Base-by-base conservation (phyloP, 2,329 filamentous ascomycete genomes). In the Bipolaris bicolor region DNA sequence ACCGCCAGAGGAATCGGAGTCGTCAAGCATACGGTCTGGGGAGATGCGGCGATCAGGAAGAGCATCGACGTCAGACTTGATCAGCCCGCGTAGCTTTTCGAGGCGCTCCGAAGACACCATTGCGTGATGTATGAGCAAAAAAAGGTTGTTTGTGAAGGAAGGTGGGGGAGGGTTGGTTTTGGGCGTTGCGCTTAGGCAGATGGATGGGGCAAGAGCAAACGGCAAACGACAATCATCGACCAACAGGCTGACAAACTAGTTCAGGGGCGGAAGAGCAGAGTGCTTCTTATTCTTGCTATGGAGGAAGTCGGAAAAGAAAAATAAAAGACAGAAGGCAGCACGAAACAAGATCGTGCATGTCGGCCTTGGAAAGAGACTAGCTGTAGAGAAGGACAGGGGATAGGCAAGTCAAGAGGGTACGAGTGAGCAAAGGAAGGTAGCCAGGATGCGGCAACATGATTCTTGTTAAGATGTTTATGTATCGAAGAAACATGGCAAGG, bases 71-170 rank as follows among this genome's bases (percentile, higher is more conserved):
- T 76, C 67, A 24, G 53, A 33, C 26, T 68, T 49, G 0, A 67
- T 40, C 5, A 69, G 57, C 41, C 57, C 58, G 39, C 55, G 55
- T 9, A 76, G 62, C 5, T 66, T 68, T 31, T 66, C 58, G 10
- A 75, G 63, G 20, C 68, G 69, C 11, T 61, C 61, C 7, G 61
- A 46, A 7, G 57, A 54, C 22, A 62, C 51, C 72, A 73, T 73
- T 43, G 22, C 63, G 55, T 41, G 5, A 10, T n/a, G 31, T 29
- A n/a, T 41, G 54, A 43, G 16, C 52, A 40, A n/a, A 13, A 15
- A 22, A 16, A 24, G 18, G 15, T 39, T 41, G 51, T 43, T 46
- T 49, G 51, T 9, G 20, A 41, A 9, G 13, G 45, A 26, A 20
- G 51, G 40, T 20, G 15, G 39, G 46, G 43, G 15, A 40, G 41